These are phyloP conservation scores for Euphorbia peplus DNA, from an alignment of 345 rosid species.

Conservation along the genomic window DNA sequence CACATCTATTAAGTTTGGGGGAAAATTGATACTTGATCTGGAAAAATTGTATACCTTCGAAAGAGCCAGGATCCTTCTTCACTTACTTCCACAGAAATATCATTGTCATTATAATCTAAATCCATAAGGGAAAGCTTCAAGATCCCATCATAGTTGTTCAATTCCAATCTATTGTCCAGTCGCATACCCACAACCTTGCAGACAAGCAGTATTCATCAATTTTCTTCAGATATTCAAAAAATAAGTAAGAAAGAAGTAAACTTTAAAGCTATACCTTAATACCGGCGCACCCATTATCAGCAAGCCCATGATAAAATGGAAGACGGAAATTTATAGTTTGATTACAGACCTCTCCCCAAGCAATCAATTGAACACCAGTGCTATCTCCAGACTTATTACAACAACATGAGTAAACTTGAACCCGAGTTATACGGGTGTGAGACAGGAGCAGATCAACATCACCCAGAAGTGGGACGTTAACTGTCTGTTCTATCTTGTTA, in stretches of 20 bases:
- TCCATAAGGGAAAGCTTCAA: constrained; percentile 65
- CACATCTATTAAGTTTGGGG: no score
- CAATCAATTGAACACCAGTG: constrained; percentile 60
- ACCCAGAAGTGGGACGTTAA: constrained; percentile 65
- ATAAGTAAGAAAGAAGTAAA: no score
- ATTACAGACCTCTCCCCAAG: constrained; percentile 76
- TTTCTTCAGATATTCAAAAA: constrained; percentile 8
- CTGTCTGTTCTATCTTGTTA: constrained; percentile 53
- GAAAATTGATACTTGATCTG: no score
- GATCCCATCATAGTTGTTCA: constrained; percentile 71
- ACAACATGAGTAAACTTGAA: constrained; percentile 36
- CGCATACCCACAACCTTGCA: constrained; percentile 97
- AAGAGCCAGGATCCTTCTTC: constrained; percentile 98
- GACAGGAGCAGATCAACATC: constrained; percentile 57
- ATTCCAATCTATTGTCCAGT: constrained; percentile 73
- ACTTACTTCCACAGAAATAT: constrained; percentile 59
- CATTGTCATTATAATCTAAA: constrained; percentile 69
- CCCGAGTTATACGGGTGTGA: constrained; percentile 54
- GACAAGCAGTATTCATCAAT: constrained; percentile 48
- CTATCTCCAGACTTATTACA: not conserved
- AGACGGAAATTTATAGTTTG: constrained; percentile 80
- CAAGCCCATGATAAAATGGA: constrained; percentile 58
- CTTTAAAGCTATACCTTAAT: constrained; percentile 56
- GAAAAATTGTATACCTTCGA: constrained; percentile 62
- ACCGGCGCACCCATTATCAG: constrained; percentile 70